Conservation (phyloP, 148 eudicot species). For the Chenopodium album region DNA sequence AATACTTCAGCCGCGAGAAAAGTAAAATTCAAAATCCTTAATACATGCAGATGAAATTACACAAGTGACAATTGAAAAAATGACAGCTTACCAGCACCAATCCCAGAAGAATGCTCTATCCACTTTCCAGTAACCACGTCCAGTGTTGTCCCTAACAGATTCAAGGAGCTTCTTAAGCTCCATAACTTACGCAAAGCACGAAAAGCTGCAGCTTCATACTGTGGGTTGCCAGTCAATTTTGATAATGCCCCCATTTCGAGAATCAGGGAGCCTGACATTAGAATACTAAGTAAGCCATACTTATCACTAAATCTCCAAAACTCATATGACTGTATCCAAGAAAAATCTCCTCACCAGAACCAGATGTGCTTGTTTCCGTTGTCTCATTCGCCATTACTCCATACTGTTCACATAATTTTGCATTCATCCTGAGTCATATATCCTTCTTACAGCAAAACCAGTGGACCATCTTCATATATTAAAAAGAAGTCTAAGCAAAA, state of each 20-base stretch:
- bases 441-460: slow-evolving; percentile 54
- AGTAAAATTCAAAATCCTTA: background rate
- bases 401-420: slow-evolving; percentile 76
- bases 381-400: slow-evolving; percentile 96
- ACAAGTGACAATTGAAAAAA: slow-evolving; percentile 4
- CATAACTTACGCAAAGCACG: slow-evolving; percentile 88
- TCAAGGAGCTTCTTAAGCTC: slow-evolving; percentile 95
- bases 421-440: slow-evolving; percentile 53
- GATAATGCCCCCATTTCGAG: slow-evolving; percentile 98
- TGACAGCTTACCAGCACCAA: slow-evolving; percentile 79
- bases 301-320: slow-evolving; percentile 8
- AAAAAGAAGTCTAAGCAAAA: slow-evolving; percentile 14
- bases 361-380: slow-evolving; percentile 97
- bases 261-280: slow-evolving; percentile 74
- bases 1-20: slow-evolving; percentile 18
- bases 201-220: slow-evolving; percentile 80
- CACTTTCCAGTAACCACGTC: slow-evolving; percentile 88
- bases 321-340: slow-evolving; percentile 7
- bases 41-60: slow-evolving; percentile 12
- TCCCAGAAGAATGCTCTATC: slow-evolving; percentile 91
- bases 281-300: slow-evolving; percentile 29
- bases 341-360: slow-evolving; percentile 68
- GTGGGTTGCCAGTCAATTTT: slow-evolving; percentile 82
- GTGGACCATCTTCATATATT: slow-evolving; percentile 34
- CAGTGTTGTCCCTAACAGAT: slow-evolving; percentile 89